Percentiles rank a stretch among this genome's conserved stretches.
phyloP scores from a whole-genome alignment of 371 early-diverging fungal species.

The Capillidium heterosporum region DNA sequence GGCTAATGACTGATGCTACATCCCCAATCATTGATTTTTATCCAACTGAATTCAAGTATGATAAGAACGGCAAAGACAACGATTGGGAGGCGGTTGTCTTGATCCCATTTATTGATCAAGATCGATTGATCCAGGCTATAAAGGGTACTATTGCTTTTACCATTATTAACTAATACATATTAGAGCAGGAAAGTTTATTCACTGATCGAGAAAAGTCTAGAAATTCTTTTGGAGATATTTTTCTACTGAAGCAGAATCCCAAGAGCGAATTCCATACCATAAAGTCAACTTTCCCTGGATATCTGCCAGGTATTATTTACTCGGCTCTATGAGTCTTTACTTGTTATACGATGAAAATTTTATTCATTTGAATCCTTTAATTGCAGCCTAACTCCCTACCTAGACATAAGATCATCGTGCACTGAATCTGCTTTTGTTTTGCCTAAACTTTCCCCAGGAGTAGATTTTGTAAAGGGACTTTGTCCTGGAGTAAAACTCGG shows the following conservation, averaged over 20 bases:
- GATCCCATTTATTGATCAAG: slow-evolving; percentile 84
- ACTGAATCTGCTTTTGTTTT: background rate
- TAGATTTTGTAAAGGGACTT: slow-evolving; percentile 35
- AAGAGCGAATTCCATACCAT: slow-evolving; percentile 19
- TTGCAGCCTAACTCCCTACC: too few relatives aligned
- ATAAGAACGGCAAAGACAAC: slow-evolving; percentile 95
- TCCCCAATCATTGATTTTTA: slow-evolving; percentile 87
- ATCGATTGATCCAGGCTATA: slow-evolving; percentile 51
- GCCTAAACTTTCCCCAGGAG: background rate
- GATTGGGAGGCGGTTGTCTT: slow-evolving; percentile 76
- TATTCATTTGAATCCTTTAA: too few relatives aligned
- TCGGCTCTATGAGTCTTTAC: too few relatives aligned
- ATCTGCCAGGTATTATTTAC: slow-evolving; percentile 40
- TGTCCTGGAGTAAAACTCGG: slow-evolving; percentile 47
- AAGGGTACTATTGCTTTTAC: too few relatives aligned
- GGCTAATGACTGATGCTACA: slow-evolving; percentile 69
- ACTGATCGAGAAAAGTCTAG: slow-evolving; percentile 14
- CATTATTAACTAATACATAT: too few relatives aligned
- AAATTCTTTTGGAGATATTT: slow-evolving; percentile 48
- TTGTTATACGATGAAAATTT: too few relatives aligned
- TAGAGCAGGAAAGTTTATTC: background rate
- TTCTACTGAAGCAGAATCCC: slow-evolving; percentile 34
- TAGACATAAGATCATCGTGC: background rate
- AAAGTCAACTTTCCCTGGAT: slow-evolving; percentile 43
- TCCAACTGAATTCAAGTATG: slow-evolving; percentile 79